Evolutionary conservation across 1,139 yeast species (phyloP), one percentile per base, ranked within the genome.

Genomic region (Pichiaceae sp.): DNA sequence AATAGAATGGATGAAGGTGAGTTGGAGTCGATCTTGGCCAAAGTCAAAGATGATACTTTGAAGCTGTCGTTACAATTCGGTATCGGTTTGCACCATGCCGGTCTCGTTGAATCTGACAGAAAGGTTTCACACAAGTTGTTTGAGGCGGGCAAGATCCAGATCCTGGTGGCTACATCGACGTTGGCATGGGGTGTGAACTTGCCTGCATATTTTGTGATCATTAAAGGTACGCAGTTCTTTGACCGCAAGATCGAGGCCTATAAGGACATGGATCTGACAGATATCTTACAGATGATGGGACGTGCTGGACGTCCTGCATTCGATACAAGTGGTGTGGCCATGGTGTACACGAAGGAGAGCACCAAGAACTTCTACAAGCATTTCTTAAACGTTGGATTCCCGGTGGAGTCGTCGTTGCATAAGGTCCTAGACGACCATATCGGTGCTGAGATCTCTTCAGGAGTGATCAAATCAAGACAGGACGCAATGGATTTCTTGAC

Each of bases 151-250:
- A 87, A 86, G 56, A 78, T 91, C 35, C 98, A 91, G 62, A 80
- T 91, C 40, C 68, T 91, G 41, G 74, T 93, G 39, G 97, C 98
- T 0, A 91, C 99, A 0, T 83, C 96, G 17, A 91, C 98, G 1
- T 70, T 93, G 48, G 98, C 97, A 0, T 87, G 96, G 93, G 97
- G 97, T 51, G 96, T 91, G 30, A 91, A 91, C 53, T 68, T 91
- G 44, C 97, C 97, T 1, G 97, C 97, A 0, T 91, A 87, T 62
- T 65, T 91, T 50, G 98, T 91, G 7, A 77, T 91, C 36, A 84
- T 91, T 45, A 91, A 91, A 57, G 97, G 97, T 29, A 91, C 98
- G 0, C 93, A 84, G 53, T 83, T 79, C 50, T 84, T 78, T 53
- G 95, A 84, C 56, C 78, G 87, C 11, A 83, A 83, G 54, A 78